A percentile compares a stretch with the other conserved stretches of the same genome.
These are phyloP conservation scores for Pseudogymnoascus sp. DNA, from an alignment of 2,329 filamentous ascomycete genomes.

Conservation along the genomic window DNA sequence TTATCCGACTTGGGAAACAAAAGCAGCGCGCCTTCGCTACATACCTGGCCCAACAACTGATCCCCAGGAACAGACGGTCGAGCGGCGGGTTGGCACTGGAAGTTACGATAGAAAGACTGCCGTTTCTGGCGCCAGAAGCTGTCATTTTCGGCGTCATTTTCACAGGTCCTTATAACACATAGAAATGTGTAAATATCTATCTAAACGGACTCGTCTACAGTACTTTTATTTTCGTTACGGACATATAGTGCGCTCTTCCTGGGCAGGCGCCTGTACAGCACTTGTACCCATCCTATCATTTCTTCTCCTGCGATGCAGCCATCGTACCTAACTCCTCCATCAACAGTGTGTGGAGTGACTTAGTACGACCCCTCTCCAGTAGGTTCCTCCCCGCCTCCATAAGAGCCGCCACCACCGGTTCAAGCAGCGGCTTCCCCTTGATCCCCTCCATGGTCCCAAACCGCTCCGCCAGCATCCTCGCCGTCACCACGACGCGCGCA, in stretches of 20 bases:
- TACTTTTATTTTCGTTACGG: slow-evolving; percentile 4
- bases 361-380: not conserved
- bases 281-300: not conserved
- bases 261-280: not conserved
- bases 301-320: not conserved
- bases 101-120: too few species aligned
- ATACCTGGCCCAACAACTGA: too few species aligned
- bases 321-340: not conserved
- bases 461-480: slow-evolving; percentile 13
- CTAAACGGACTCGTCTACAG: not conserved
- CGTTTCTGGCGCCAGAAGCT: too few species aligned
- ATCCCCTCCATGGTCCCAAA: not conserved
- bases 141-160: too few species aligned
- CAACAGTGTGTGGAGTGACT: not conserved
- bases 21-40: too few species aligned
- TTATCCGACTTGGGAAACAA: too few species aligned
- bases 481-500: slow-evolving; percentile 34
- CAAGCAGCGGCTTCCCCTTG: not conserved
- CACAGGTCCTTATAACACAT: too few species aligned
- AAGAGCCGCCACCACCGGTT: not conserved
- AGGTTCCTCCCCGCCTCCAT: not conserved
- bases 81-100: too few species aligned
- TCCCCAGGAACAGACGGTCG: slow-evolving; percentile 7
- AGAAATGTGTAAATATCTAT: not conserved
- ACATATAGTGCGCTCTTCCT: not conserved